These are phyloP conservation scores for Metarhizium sp. DNA, from an alignment of 2,329 filamentous ascomycete genomes.

Conservation along the genomic window DNA sequence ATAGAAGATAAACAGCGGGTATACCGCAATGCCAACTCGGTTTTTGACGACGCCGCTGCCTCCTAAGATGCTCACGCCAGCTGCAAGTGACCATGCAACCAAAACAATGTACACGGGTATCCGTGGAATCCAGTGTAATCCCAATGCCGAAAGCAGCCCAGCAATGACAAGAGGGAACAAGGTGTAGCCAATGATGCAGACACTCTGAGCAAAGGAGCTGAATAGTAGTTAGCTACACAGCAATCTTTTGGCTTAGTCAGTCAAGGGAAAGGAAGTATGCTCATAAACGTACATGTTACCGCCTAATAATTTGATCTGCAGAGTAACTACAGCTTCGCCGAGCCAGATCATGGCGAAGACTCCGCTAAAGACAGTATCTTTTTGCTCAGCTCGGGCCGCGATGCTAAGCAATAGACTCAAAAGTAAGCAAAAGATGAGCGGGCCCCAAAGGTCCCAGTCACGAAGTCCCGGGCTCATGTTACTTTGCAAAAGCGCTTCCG, in stretches of 20 bases:
- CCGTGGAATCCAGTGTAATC: conserved; percentile 68
- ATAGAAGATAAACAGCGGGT: conserved; percentile 93
- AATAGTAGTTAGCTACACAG: not conserved
- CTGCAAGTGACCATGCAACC: conserved; percentile 86
- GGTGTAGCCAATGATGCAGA: conserved; percentile 98
- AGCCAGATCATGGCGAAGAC: conserved; percentile 97
- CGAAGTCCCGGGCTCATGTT: conserved; percentile 83
- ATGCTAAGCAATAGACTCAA: conserved; percentile 83
- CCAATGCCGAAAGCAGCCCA: conserved; percentile 74
- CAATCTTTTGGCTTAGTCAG: not conserved
- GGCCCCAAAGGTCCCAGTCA: conserved; percentile 98
- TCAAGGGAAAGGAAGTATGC: not conserved
- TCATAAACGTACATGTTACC: conserved; percentile 77
- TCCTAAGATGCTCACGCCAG: conserved; percentile 89
- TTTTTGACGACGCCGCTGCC: conserved; percentile 95
- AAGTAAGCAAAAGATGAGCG: conserved; percentile 85
- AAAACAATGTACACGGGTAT: conserved; percentile 88
- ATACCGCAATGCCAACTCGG: conserved; percentile 85
- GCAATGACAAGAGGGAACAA: conserved; percentile 95
- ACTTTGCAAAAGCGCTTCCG: conserved; percentile 52
- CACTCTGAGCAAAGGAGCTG: conserved; percentile 94
- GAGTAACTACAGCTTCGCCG: conserved; percentile 90
- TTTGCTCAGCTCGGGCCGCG: conserved; percentile 69
- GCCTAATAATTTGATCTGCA: conserved; percentile 93
- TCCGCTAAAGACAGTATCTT: conserved; percentile 83